phyloP scores from a whole-genome alignment of 2,329 filamentous ascomycete genomes.

The Trematosphaeria pertusa region DNA sequence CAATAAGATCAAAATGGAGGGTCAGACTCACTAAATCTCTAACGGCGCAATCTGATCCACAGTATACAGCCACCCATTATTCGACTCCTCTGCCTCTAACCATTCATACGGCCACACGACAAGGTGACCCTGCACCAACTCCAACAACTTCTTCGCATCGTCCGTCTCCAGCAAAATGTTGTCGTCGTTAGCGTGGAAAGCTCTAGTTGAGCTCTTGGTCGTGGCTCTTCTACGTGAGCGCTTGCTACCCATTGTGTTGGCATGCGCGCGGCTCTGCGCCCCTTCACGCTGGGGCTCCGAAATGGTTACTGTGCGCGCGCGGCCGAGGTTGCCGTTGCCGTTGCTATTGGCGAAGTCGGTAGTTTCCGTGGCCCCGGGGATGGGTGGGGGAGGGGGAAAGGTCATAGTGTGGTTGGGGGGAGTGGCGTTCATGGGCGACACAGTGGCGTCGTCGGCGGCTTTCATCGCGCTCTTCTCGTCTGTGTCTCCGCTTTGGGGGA shows the following conservation, averaged over 20 bases:
- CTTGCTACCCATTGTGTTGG: slow-evolving; percentile 24
- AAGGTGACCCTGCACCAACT: slow-evolving; percentile 83
- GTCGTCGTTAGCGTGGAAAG: slow-evolving; percentile 73
- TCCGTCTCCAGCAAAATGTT: slow-evolving; percentile 67
- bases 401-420: slow-evolving; percentile 33
- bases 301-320: slow-evolving; percentile 46
- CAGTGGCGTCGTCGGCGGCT: slow-evolving; percentile 37
- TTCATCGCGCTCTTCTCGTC: slow-evolving; percentile 43
- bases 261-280: slow-evolving; percentile 11
- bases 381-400: slow-evolving; percentile 41
- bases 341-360: slow-evolving; percentile 20
- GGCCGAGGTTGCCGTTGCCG: slow-evolving; percentile 16
- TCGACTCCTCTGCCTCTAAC: slow-evolving; percentile 81
- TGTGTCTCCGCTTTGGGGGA: slow-evolving; percentile 16
- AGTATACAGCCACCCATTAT: slow-evolving; percentile 95
- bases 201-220: slow-evolving; percentile 71
- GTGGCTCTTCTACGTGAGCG: slow-evolving; percentile 69
- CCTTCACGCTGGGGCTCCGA: slow-evolving; percentile 31
- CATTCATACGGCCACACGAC: slow-evolving; percentile 97
- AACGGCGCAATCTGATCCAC: slow-evolving; percentile 95
- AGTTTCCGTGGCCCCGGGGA: slow-evolving; percentile 32
- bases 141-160: slow-evolving; percentile 82
- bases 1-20: background rate
- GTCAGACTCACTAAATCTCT: slow-evolving; percentile 77
- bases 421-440: slow-evolving; percentile 34